Conservation (phyloP, 495 filamentous ascomycete species). For the Cairneyella variabilis region DNA sequence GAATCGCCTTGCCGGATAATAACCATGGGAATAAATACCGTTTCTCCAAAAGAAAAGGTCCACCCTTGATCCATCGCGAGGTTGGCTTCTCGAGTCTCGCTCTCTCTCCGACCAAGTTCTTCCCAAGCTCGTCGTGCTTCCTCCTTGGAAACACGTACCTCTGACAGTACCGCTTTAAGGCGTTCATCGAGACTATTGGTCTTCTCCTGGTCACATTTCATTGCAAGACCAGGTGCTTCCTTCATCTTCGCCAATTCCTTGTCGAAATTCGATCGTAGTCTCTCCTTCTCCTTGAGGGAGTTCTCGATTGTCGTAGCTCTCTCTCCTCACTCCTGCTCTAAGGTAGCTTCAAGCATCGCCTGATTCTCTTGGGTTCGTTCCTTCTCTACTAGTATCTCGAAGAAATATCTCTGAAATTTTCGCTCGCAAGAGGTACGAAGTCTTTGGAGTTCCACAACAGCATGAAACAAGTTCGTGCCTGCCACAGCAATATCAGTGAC, state of each 20-base stretch:
- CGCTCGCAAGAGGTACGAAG: slow-evolving; percentile 91
- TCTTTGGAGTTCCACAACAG: slow-evolving; percentile 94
- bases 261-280: slow-evolving; percentile 58
- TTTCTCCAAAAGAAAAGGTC: no score
- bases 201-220: no score
- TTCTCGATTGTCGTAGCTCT: slow-evolving; percentile 61
- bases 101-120: slow-evolving; percentile 88
- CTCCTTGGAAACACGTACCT: slow-evolving; percentile 91
- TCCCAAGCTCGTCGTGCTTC: slow-evolving; percentile 97
- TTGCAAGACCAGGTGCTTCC: no score
- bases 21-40: no score
- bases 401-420: slow-evolving; percentile 99
- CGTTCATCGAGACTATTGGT: no score
- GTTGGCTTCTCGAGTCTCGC: slow-evolving; percentile 89
- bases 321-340: slow-evolving; percentile 68
- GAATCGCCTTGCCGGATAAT: no score
- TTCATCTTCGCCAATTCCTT: slow-evolving; percentile 80
- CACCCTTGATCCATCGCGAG: no score
- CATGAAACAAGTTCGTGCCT: slow-evolving; percentile 95
- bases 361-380: slow-evolving; percentile 81
- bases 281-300: slow-evolving; percentile 58
- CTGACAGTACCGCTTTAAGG: no score
- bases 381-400: slow-evolving; percentile 84
- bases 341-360: slow-evolving; percentile 67
- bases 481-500: slow-evolving; percentile 94